Conservation (phyloP, 331 rosid genomes). For the Phaseolus coccineus region DNA sequence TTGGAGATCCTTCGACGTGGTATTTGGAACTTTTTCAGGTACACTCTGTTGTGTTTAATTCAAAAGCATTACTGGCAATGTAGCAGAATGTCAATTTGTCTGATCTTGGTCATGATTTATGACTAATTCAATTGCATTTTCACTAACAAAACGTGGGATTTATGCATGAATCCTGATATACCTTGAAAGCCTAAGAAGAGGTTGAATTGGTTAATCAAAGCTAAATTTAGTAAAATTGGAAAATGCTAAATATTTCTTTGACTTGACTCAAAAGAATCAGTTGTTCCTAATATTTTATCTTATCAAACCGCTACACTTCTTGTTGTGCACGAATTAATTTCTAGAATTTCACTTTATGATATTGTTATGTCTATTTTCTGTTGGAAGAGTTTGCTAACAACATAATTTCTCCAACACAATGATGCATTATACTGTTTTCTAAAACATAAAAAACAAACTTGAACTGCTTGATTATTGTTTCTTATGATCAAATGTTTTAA, state of each 20-base stretch:
- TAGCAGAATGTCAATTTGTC: slow-evolving; percentile 10
- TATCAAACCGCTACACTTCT: neutral
- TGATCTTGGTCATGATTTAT: neutral
- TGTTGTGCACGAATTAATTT: neutral
- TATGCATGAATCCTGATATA: neutral
- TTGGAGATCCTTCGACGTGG: slow-evolving; percentile 88
- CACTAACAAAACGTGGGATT: neutral
- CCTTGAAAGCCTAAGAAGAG: neutral
- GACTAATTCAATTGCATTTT: neutral
- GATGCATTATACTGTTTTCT: neutral
- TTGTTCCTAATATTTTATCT: neutral
- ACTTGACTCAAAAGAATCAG: too few relatives aligned
- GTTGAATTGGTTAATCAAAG: slow-evolving; percentile 3
- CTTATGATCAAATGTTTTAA: neutral
- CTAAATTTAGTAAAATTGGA: neutral
- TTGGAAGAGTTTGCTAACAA: neutral
- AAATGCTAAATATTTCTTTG: neutral
- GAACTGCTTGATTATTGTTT: neutral
- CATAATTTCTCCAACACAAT: neutral
- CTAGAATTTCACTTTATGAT: neutral
- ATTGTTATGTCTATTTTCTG: neutral
- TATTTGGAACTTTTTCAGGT: slow-evolving; percentile 93
- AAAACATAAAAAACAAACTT: too few relatives aligned
- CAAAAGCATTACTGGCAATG: neutral
- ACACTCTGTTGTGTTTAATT: neutral